Evolutionary conservation across 163 green algal genomes (phyloP).

Genomic region (Chloromonas sp.): DNA sequence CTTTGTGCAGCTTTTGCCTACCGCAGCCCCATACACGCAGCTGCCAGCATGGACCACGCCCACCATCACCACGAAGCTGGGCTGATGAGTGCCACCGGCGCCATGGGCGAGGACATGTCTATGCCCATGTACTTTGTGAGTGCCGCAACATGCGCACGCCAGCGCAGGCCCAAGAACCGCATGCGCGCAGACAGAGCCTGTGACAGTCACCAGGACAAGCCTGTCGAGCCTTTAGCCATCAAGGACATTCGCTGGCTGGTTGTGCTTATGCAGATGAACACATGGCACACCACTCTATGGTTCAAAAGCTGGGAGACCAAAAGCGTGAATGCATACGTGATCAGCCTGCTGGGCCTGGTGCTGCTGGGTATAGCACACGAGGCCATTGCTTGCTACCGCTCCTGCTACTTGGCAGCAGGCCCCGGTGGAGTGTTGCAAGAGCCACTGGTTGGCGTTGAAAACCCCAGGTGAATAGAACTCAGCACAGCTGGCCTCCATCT

Average conservation of each 20-base stretch:
- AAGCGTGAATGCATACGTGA: not conserved
- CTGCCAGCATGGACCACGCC: not conserved
- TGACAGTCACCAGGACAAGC: too few species aligned
- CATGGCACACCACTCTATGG: constrained; percentile 14
- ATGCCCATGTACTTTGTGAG: constrained; percentile 33
- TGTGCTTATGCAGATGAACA: constrained; percentile 6
- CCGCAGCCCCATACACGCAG: not conserved
- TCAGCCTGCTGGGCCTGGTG: not conserved
- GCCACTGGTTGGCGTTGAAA: not conserved
- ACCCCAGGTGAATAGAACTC: constrained; percentile 3
- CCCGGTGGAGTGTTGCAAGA: not conserved
- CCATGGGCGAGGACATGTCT: constrained; percentile 7
- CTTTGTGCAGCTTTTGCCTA: too few species aligned
- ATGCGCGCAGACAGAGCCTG: too few species aligned
- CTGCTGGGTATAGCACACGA: not conserved
- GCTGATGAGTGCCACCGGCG: not conserved
- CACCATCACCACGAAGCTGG: not conserved
- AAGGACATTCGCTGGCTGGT: not conserved
- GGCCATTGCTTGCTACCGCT: constrained; percentile 9
- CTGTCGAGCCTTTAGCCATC: not conserved
- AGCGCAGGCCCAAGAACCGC: too few species aligned
- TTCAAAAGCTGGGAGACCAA: not conserved
- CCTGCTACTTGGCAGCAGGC: not conserved
- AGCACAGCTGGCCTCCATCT: not conserved
- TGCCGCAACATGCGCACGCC: not conserved